These are phyloP conservation scores for Malassezia yamatoensis DNA, from an alignment of 1,284 basidiomycete species.

Conservation along the genomic window DNA sequence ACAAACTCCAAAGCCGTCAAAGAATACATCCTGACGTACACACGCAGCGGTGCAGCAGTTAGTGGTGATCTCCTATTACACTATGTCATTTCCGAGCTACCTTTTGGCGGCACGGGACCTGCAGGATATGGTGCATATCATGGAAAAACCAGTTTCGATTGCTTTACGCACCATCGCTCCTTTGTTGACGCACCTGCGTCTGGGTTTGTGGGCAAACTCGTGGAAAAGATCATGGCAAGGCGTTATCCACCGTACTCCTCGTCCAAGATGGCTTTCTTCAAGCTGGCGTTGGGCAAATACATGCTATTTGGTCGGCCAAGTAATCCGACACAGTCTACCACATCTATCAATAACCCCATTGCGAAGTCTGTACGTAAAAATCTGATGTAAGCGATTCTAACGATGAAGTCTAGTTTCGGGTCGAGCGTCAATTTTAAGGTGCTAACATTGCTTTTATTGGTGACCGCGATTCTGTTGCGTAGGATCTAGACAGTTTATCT, in stretches of 20 bases:
- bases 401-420: not conserved
- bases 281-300: conserved; percentile 19
- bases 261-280: conserved; percentile 30
- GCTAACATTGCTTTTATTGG: not conserved
- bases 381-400: not conserved
- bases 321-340: conserved; percentile 29
- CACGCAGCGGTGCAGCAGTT: conserved; percentile 28
- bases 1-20: conserved; percentile 57
- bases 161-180: conserved; percentile 52
- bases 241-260: conserved; percentile 49
- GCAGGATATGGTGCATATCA: conserved; percentile 52
- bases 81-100: conserved; percentile 56
- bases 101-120: conserved; percentile 53
- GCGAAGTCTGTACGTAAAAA: not conserved
- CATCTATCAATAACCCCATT: conserved; percentile 16
- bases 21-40: conserved; percentile 51
- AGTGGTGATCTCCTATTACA: conserved; percentile 29
- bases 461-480: not conserved
- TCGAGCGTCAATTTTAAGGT: not conserved
- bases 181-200: conserved; percentile 50
- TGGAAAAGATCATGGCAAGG: conserved; percentile 44
- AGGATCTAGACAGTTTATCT: too few relatives aligned
- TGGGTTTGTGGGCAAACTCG: conserved; percentile 38
- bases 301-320: conserved; percentile 27
- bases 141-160: conserved; percentile 52